Percentiles rank a stretch among this genome's conserved stretches.
phyloP scores from a whole-genome alignment of 2,329 filamentous ascomycete species.

The Pseudogymnoascus sp. region DNA sequence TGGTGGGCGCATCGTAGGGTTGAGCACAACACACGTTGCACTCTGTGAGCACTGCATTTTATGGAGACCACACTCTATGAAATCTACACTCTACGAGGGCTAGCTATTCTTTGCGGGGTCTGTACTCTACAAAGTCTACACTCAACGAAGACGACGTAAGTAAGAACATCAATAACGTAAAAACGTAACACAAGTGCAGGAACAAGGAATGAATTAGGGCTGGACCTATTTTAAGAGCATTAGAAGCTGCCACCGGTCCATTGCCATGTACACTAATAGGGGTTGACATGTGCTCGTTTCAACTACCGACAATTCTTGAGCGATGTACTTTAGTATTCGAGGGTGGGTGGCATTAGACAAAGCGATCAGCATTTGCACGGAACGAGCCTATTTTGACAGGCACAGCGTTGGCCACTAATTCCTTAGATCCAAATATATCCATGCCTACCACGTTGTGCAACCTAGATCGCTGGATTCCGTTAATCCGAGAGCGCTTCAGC shows the following conservation, averaged over 20 bases:
- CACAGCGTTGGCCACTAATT: neutral
- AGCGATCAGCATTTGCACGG: neutral
- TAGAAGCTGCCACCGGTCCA: neutral
- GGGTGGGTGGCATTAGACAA: neutral
- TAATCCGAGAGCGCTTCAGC: neutral
- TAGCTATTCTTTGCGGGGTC: neutral
- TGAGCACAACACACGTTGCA: neutral
- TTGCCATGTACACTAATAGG: neutral
- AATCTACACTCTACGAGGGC: neutral
- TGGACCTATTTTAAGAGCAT: neutral
- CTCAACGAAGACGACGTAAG: neutral
- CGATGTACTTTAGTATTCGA: neutral
- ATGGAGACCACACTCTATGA: neutral
- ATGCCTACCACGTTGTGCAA: neutral
- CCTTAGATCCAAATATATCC: neutral
- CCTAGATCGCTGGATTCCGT: neutral
- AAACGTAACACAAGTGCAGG: neutral
- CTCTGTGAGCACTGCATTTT: neutral
- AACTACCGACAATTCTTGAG: neutral
- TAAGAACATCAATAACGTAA: neutral
- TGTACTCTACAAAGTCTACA: neutral
- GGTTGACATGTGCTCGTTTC: neutral
- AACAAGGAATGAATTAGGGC: too few relatives aligned
- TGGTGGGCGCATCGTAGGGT: neutral
- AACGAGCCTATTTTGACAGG: neutral